Percentiles rank a stretch among this genome's conserved stretches.
phyloP scores from a whole-genome alignment of 1,139 yeast genomes.

The Zygotorulaspora mrakii region DNA sequence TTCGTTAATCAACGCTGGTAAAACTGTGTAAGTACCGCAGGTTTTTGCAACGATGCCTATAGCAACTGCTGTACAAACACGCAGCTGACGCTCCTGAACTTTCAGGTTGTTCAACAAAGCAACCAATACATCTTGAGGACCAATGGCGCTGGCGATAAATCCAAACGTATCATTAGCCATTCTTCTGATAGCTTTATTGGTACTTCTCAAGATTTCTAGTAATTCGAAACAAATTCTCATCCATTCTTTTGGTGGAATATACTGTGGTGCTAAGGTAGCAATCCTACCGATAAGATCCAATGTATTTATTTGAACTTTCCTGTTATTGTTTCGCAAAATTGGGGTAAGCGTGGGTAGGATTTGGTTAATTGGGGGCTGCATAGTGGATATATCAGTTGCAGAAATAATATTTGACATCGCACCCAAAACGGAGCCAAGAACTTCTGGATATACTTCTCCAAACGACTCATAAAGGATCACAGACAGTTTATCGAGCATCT shows the following conservation, averaged over 20 bases:
- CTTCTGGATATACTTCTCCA: constrained; percentile 95
- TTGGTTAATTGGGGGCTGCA: constrained; percentile 79
- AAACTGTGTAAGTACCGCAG: constrained; percentile 88
- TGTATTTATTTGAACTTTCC: constrained; percentile 84
- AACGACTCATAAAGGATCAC: constrained; percentile 82
- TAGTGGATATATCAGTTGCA: constrained; percentile 40
- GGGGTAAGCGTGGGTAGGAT: constrained; percentile 88
- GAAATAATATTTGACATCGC: constrained; percentile 60
- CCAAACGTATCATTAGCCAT: constrained; percentile 94
- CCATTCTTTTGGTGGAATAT: constrained; percentile 93
- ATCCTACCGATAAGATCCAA: constrained; percentile 78
- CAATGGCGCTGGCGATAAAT: constrained; percentile 83
- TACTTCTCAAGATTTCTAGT: constrained; percentile 82
- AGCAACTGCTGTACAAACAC: constrained; percentile 98
- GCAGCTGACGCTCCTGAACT: constrained; percentile 92
- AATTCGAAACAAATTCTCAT: constrained; percentile 93
- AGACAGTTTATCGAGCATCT: constrained; percentile 61
- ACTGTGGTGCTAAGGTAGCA: constrained; percentile 80
- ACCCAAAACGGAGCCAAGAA: constrained; percentile 74
- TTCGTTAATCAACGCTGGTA: constrained; percentile 97
- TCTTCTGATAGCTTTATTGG: constrained; percentile 71
- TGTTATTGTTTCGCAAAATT: constrained; percentile 83
- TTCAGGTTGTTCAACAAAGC: constrained; percentile 78
- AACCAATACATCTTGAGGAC: constrained; percentile 91
- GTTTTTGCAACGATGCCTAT: constrained; percentile 95